A percentile compares a stretch with the other conserved stretches of the same genome.
Evolutionary conservation across 129 eudicot genomes (phyloP).

Genomic region (Scalesia atractyloides): DNA sequence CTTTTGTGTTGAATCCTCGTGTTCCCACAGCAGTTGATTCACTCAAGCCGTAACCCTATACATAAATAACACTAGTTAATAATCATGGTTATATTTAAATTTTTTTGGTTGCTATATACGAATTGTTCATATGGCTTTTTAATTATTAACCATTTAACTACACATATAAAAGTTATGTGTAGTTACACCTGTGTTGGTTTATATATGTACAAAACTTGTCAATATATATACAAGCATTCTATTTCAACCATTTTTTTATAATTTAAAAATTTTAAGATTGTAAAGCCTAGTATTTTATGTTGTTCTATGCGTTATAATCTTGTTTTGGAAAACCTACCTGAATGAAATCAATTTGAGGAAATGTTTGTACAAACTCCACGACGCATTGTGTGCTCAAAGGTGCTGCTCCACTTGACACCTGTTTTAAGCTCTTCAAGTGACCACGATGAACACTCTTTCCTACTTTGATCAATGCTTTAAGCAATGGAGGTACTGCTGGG

Average conservation of each 20-base stretch:
- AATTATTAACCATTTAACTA: too few relatives aligned
- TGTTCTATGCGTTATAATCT: too few relatives aligned
- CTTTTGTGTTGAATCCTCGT: slow-evolving; percentile 43
- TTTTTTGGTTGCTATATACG: too few relatives aligned
- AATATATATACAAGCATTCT: too few relatives aligned
- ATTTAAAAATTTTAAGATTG: too few relatives aligned
- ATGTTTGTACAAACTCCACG: slow-evolving; percentile 48
- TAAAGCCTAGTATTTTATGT: too few relatives aligned
- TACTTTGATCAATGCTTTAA: slow-evolving; percentile 43
- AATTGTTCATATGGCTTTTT: too few relatives aligned
- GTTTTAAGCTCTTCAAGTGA: slow-evolving; percentile 55
- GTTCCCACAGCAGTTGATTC: slow-evolving; percentile 61
- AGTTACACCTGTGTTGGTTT: too few relatives aligned
- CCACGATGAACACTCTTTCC: slow-evolving; percentile 31
- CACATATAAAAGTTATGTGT: too few relatives aligned
- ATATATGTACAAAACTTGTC: too few relatives aligned
- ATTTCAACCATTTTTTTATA: too few relatives aligned
- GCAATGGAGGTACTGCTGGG: slow-evolving; percentile 69
- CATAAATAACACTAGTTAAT: background rate
- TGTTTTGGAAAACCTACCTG: slow-evolving; percentile 47
- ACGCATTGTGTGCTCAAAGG: slow-evolving; percentile 45
- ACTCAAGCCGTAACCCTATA: slow-evolving; percentile 65
- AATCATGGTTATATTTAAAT: background rate
- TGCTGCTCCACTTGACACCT: slow-evolving; percentile 84
- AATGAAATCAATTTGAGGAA: slow-evolving; percentile 70